A percentile compares a stretch with the other conserved stretches of the same genome.
phyloP scores from a whole-genome alignment of 129 eudicot genomes.

The Solidago caesia region DNA sequence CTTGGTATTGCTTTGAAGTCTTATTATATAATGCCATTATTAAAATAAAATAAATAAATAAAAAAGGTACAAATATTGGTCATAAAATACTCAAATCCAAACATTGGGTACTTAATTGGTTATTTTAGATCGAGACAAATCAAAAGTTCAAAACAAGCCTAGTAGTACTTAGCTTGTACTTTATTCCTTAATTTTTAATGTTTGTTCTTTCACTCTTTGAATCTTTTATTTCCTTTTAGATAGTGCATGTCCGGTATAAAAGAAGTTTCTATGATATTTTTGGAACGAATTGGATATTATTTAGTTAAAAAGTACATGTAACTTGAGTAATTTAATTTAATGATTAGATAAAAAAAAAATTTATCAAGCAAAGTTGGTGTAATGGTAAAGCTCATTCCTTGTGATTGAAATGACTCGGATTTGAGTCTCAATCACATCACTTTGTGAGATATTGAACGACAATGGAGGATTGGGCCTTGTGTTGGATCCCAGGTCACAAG shows the following conservation, averaged over 20 bases:
- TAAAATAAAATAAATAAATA: neutral
- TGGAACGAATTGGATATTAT: neutral
- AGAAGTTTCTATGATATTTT: slow-evolving; percentile 3
- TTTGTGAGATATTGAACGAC: no score
- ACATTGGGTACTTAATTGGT: slow-evolving; percentile 24
- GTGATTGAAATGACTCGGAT: no score
- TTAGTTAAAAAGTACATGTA: neutral
- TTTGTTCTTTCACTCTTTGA: slow-evolving; percentile 34
- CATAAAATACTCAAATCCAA: slow-evolving; percentile 25
- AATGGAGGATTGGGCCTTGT: no score
- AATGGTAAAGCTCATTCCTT: no score
- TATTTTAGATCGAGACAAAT: slow-evolving; percentile 33
- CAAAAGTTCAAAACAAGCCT: slow-evolving; percentile 5
- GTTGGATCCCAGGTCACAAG: no score
- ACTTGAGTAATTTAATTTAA: neutral
- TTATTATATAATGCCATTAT: neutral
- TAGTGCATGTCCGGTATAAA: neutral
- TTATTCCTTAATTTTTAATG: slow-evolving; percentile 36
- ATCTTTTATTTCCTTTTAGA: slow-evolving; percentile 4
- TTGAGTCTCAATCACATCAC: no score
- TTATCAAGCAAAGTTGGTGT: no score
- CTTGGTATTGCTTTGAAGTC: neutral
- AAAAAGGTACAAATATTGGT: neutral
- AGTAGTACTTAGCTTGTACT: slow-evolving; percentile 34
- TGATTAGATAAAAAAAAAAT: neutral